A percentile compares a stretch with the other conserved stretches of the same genome.
These are phyloP conservation scores for Scedosporium dehoogii DNA, from an alignment of 2,329 filamentous ascomycete genomes.

Conservation along the genomic window DNA sequence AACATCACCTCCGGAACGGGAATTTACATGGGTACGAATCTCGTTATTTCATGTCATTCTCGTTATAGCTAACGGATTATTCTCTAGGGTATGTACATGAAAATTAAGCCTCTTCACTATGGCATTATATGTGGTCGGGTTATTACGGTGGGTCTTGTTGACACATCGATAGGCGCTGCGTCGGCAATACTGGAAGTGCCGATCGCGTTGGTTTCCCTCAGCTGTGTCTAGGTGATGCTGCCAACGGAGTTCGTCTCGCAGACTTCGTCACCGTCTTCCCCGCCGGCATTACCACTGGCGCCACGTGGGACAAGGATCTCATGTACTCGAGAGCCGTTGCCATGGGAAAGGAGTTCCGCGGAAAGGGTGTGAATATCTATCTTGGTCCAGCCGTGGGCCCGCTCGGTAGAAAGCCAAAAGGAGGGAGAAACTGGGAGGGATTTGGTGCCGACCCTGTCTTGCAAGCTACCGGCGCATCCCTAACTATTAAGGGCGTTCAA, in stretches of 20 bases:
- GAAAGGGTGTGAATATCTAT: conserved; percentile 63
- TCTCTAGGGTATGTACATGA: too few relatives aligned
- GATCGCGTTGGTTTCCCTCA: conserved; percentile 60
- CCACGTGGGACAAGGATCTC: conserved; percentile 64
- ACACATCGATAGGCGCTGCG: conserved; percentile 43
- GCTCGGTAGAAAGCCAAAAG: conserved; percentile 60
- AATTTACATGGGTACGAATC: conserved; percentile 52
- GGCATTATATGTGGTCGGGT: too few relatives aligned
- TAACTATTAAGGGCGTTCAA: conserved; percentile 67
- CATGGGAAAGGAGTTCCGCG: conserved; percentile 60
- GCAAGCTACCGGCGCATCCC: conserved; percentile 65
- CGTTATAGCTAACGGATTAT: neutral
- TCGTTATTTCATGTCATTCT: neutral
- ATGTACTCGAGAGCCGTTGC: conserved; percentile 60
- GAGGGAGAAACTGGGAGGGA: conserved; percentile 67
- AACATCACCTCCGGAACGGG: conserved; percentile 67
- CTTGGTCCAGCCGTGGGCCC: conserved; percentile 64
- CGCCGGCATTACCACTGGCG: conserved; percentile 65
- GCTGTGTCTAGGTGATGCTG: conserved; percentile 62
- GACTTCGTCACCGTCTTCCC: conserved; percentile 71
- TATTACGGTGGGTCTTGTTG: neutral
- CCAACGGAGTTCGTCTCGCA: conserved; percentile 60
- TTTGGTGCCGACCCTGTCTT: conserved; percentile 63
- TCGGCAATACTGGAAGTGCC: conserved; percentile 67
- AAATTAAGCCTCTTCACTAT: too few relatives aligned